Conservation (phyloP, 768 basidiomycete species). For the Polyporus arcularius region DNA sequence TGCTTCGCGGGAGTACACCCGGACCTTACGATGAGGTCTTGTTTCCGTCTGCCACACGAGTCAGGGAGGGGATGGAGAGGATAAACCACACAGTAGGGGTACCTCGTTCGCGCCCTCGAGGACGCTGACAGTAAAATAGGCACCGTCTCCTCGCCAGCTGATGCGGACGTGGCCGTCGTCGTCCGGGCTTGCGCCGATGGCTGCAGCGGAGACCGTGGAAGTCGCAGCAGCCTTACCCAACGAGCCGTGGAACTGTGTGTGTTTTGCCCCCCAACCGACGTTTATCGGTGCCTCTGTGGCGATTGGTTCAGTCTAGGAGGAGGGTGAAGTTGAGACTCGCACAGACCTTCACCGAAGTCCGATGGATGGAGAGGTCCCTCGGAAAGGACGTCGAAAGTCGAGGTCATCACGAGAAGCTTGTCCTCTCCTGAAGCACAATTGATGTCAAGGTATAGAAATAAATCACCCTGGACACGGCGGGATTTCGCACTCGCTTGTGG, state of each 20-base stretch:
- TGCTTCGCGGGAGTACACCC: slow-evolving; percentile 77
- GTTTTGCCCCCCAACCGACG: slow-evolving; percentile 96
- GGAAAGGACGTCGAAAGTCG: slow-evolving; percentile 83
- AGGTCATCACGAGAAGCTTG: slow-evolving; percentile 86
- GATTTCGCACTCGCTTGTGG: no score
- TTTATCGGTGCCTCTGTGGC: slow-evolving; percentile 84
- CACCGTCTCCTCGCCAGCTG: slow-evolving; percentile 93
- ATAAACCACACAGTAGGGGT: not conserved
- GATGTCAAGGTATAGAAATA: no score
- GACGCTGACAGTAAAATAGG: slow-evolving; percentile 84
- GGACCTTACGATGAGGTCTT: slow-evolving; percentile 50
- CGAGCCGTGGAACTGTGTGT: slow-evolving; percentile 97
- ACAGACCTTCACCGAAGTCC: slow-evolving; percentile 84
- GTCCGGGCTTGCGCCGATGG: slow-evolving; percentile 59
- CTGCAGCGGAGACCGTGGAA: slow-evolving; percentile 38
- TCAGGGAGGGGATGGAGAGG: not conserved
- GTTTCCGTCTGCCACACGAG: slow-evolving; percentile 2
- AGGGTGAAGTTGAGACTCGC: no score
- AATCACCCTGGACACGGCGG: no score
- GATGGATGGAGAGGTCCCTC: slow-evolving; percentile 70
- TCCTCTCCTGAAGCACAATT: slow-evolving; percentile 51
- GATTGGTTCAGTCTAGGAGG: not conserved
- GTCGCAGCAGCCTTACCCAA: slow-evolving; percentile 84
- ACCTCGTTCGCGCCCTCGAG: slow-evolving; percentile 41
- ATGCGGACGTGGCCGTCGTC: slow-evolving; percentile 76